Evolutionary conservation across 768 basidiomycete species (phyloP), one percentile per base, ranked within the genome.

Genomic region (Hericium alpestre): DNA sequence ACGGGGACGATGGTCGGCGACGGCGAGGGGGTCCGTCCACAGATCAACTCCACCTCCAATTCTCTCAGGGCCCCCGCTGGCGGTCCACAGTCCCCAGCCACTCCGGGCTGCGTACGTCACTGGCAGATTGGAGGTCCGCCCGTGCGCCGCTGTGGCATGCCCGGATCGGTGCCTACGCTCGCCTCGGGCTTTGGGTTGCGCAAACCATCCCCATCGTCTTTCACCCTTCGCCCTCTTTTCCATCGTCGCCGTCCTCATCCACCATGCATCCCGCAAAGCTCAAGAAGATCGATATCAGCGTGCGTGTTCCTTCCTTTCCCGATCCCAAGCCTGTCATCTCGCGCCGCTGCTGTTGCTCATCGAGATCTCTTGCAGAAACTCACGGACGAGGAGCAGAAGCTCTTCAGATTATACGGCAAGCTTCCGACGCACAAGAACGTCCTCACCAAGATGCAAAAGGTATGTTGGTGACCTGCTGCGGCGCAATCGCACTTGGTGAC

Each of bases 381-480:
- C 74, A 81, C 79, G 58, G 84, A 86, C 65, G 87, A 96, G 74
- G 95, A 98, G 76, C 84, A 92, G 73, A 87, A 92, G 75, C 83
- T 97, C 61, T 93, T 97, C 73, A 80, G 85, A 64, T 83, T 90
- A 71, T 98, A 98, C 73, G 95, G 95, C 57, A 95, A 93, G 72
- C 76, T 95, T 38, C 95, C 95, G 22, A 83, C 84, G 3, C 90
- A 92, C 72, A 98, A 97, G 84, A 93, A 89, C 71, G 76, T 89
- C 54, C 80, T 98, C 63, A 87, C 79, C 67, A 93, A 93, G 77
- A 93, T 96, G 87, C 91, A 93, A 72, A 95, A 92, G 84, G 94
- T 90, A 48, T 52, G 77, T 66, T 50, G 37, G 32, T 10, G 8
- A 2, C 32, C 32, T 32, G 6, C 32, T 32, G 32, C 32, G 32